Base-by-base conservation (phyloP, 371 early-diverging fungal genomes). In the Phascolomyces articulosus region DNA sequence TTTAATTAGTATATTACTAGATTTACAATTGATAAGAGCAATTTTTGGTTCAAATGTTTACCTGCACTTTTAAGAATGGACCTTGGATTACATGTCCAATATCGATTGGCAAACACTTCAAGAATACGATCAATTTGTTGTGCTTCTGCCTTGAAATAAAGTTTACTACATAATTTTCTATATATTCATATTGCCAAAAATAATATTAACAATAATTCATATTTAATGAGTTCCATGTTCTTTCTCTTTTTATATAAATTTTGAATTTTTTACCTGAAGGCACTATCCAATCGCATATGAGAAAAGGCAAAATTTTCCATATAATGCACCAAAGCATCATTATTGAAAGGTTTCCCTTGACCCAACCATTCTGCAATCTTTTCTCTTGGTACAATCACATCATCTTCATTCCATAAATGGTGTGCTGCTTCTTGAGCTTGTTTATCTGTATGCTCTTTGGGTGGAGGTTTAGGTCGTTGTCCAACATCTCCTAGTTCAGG, bases 41-140 rank as follows among this genome's bases (percentile, higher is more conserved):
- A 21, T 29, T 18, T 13, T 11, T 40, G 1, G 4, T 57, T 20
- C 15, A n/a, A n/a, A 57, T n/a, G 38, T 49, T 58, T 74, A 78
- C 84, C 82, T 28, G 80, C 65, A 60, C 81, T 85, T 20, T 81
- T 80, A 27, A 85, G 79, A 11, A 85, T 72, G 26, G 82, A 66
- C 24, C 83, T 73, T 1, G 85, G 87, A 68, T 96, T 96, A 72
- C 95, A 95, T 16, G 81, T 78, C 83, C 91, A 92, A 69, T 91
- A 96, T 7, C 93, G 79, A 63, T 84, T 77, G 21, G 96, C 86
- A 75, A 96, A 91, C 27, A 80, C 90, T 59, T 88, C 87, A 53
- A 97, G 71, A 55, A 97, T 90, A 21, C 97, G 87, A 74, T 95
- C 96, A 29, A 96, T 90, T 62, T 91, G 87, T 74, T 97, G 98